Evolutionary conservation across 2,329 filamentous ascomycete species (phyloP).

Genomic region (Apiospora kogelbergensis): DNA sequence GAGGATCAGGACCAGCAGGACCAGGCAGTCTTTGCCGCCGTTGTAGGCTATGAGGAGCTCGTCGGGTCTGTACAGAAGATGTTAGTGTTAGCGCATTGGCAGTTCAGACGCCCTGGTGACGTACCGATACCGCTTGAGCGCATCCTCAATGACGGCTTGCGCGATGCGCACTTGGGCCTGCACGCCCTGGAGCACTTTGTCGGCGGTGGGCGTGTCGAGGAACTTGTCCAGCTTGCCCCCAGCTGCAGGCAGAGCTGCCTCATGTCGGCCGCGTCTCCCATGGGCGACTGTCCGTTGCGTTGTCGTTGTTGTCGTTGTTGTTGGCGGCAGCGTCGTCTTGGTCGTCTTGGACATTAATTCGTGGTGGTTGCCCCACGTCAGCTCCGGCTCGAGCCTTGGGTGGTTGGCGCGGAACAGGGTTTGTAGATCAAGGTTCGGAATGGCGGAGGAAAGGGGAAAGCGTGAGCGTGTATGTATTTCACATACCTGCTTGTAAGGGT

Average conservation of each 20-base stretch:
- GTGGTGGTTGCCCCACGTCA: background rate
- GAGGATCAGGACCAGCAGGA: conserved; percentile 85
- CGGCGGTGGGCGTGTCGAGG: conserved; percentile 57
- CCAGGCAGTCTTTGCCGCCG: conserved; percentile 95
- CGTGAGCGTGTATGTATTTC: background rate
- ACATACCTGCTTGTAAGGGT: background rate
- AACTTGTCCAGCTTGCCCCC: conserved; percentile 64
- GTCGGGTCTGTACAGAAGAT: conserved; percentile 54
- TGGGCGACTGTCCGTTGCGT: background rate
- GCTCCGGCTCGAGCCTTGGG: background rate
- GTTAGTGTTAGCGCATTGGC: background rate
- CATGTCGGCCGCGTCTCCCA: conserved; percentile 12
- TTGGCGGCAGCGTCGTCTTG: background rate
- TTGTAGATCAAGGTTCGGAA: background rate
- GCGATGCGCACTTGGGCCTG: conserved; percentile 75
- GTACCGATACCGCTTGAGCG: conserved; percentile 74
- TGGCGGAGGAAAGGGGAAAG: background rate
- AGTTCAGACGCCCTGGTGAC: conserved; percentile 25
- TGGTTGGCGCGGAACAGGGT: background rate
- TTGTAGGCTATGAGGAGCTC: conserved; percentile 93
- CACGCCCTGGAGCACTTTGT: conserved; percentile 58
- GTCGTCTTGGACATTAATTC: background rate
- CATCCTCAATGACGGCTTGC: conserved; percentile 71
- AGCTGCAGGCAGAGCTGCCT: conserved; percentile 48
- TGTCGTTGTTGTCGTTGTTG: too few relatives aligned